Evolutionary conservation across 2,329 filamentous ascomycete species (phyloP).

Genomic region (Sclerotinia nivalis): DNA sequence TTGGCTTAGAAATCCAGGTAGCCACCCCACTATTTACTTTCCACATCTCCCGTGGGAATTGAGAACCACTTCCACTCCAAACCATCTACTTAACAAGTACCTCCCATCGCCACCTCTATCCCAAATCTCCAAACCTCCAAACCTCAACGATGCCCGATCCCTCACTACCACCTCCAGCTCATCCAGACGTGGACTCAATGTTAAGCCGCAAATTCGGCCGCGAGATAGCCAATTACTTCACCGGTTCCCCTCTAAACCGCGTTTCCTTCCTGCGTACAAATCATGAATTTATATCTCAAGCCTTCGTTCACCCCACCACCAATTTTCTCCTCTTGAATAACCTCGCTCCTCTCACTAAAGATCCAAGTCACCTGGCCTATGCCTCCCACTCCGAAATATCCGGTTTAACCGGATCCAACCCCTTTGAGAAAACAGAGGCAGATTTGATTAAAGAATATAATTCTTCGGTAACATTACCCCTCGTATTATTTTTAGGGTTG

Average conservation of each 20-base stretch:
- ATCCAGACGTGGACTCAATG: constrained; percentile 51
- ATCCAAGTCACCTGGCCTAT: constrained; percentile 64
- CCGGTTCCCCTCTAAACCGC: constrained; percentile 74
- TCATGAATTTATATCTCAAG: constrained; percentile 66
- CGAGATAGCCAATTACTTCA: constrained; percentile 83
- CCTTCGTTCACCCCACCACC: constrained; percentile 64
- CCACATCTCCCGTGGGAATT: neutral
- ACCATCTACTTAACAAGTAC: neutral
- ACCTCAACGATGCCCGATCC: constrained; percentile 37
- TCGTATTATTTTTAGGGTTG: constrained; percentile 82
- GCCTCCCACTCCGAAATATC: constrained; percentile 69
- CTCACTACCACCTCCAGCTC: constrained; percentile 39
- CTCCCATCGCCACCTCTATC: neutral
- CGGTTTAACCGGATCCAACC: constrained; percentile 67
- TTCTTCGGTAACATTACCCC: constrained; percentile 64
- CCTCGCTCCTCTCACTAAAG: constrained; percentile 68
- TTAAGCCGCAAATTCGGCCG: constrained; percentile 75
- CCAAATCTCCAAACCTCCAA: neutral
- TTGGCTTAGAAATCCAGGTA: constrained; percentile 19
- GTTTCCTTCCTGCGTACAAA: constrained; percentile 76
- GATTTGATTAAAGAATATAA: constrained; percentile 73
- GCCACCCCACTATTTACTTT: constrained; percentile 15
- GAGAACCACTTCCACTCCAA: neutral
- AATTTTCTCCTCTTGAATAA: constrained; percentile 78
- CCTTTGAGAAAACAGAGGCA: constrained; percentile 71